Conservation (phyloP, 2,329 filamentous ascomycete species). For the Teratosphaeria epicoccoides region DNA sequence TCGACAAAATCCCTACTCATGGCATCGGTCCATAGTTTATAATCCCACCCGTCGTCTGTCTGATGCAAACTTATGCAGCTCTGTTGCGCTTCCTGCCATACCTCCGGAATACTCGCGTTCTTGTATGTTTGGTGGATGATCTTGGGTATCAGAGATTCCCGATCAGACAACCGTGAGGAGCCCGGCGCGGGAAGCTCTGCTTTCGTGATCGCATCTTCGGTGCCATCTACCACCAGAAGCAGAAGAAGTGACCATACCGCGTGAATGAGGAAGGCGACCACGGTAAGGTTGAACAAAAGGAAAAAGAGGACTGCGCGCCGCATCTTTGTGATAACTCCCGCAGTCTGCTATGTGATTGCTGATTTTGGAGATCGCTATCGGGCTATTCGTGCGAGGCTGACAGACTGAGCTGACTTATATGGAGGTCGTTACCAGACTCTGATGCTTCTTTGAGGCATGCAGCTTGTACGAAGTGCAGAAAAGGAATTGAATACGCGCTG, state of each 20-base stretch:
- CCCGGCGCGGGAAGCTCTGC: conserved; percentile 57
- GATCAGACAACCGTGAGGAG: conserved; percentile 45
- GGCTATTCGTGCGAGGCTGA: background rate
- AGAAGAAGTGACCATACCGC: conserved; percentile 61
- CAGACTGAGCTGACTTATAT: background rate
- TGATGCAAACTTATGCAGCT: conserved; percentile 55
- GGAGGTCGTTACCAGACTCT: background rate
- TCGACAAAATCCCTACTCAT: conserved; percentile 61
- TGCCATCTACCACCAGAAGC: conserved; percentile 57
- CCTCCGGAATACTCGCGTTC: conserved; percentile 56
- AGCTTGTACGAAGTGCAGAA: background rate
- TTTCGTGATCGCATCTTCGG: conserved; percentile 54
- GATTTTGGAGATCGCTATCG: background rate
- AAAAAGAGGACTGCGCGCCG: conserved; percentile 52
- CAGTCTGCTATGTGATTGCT: background rate
- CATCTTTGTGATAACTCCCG: conserved; percentile 42
- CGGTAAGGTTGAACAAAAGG: conserved; percentile 52
- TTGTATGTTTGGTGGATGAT: conserved; percentile 71
- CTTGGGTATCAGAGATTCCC: conserved; percentile 57
- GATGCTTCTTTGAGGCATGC: background rate
- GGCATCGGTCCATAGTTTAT: conserved; percentile 72
- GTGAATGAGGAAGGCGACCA: conserved; percentile 55
- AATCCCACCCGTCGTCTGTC: conserved; percentile 49
- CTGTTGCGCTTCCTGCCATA: conserved; percentile 56
- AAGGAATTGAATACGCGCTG: background rate